Base-by-base conservation (phyloP, 495 filamentous ascomycete genomes). In the Penicillium verhagenii region DNA sequence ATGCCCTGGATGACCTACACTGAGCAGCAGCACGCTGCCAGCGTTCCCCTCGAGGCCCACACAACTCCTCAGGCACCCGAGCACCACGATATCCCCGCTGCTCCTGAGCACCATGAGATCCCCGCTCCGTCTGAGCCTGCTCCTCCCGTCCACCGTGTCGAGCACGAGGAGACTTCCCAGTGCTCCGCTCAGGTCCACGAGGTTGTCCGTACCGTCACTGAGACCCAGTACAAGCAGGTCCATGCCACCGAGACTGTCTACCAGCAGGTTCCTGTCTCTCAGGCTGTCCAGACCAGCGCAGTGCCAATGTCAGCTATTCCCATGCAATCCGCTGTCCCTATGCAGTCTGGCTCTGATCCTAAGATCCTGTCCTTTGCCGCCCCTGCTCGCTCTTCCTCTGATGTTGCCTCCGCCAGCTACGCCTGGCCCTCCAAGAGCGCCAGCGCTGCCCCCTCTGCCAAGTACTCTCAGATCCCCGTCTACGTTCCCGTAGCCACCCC, bases 401-500 rank as follows among this genome's bases (percentile, higher is more conserved):
- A 40, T 18, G 35, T 44, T 13, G 43, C 46, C 7, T 37, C 42
- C 21, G 21, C 26, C 19, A 57, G 42, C 52, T 53, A 57, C 49
- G 51, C 44, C 42, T 57, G 56, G 37, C n/a, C 38, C 6, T 50
- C 54, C n/a, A 50, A 61, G 53, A 39, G 25, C 25, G 53, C 58
- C 13, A 19, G 40, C 13, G 58, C 57, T 58, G 31, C 45, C 52
- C 9, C 28, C 26, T 21, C 23, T 11, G 49, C 46, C 7, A 26
- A 18, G 21, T 72, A 63, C 56, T 58, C 61, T 39, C 54, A 56
- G 66, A 67, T 75, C 50, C 63, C 70, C 3, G 67, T 75, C 5
- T 56, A 64, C n/a, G 66, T 75, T 0, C 69, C 72, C n/a, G 43
- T 47, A 38, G 54, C 57, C 2, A 58, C 54, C 20, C 57, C 60